Conservation (phyloP, 2,329 filamentous ascomycete genomes). For the Exophiala sp. region DNA sequence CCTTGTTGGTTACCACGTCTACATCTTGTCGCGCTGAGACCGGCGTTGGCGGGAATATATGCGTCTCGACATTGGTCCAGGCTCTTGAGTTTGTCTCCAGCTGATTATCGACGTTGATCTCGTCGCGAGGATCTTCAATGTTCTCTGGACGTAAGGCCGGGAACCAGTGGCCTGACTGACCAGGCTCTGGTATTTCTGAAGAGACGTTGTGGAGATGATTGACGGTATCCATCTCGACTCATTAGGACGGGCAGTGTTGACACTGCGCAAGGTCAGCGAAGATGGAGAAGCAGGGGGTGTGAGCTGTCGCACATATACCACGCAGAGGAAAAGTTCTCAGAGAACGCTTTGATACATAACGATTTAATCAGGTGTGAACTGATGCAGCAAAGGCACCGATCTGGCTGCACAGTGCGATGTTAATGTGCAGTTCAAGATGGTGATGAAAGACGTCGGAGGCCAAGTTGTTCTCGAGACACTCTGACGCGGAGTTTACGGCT, state of each 20-base stretch:
- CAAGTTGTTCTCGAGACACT: slow-evolving; percentile 10
- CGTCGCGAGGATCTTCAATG: slow-evolving; percentile 12
- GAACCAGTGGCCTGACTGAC: slow-evolving; percentile 46
- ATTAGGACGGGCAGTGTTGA: background rate
- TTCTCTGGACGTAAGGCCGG: slow-evolving; percentile 48
- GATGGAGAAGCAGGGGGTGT: slow-evolving; percentile 4
- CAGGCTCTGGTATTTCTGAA: slow-evolving; percentile 6
- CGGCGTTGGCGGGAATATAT: slow-evolving; percentile 12
- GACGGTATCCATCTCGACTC: slow-evolving; percentile 11
- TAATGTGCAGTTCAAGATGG: background rate
- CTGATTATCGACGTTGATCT: background rate
- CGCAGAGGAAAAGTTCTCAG: slow-evolving; percentile 5
- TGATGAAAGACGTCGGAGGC: slow-evolving; percentile 7
- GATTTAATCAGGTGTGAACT: background rate
- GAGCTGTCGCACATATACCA: slow-evolving; percentile 15
- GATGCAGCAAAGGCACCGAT: slow-evolving; percentile 5
- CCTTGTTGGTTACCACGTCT: background rate
- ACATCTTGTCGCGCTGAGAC: background rate
- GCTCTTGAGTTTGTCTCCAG: slow-evolving; percentile 2
- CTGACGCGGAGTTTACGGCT: slow-evolving; percentile 3
- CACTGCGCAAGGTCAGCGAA: slow-evolving; percentile 17
- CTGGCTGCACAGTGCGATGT: background rate
- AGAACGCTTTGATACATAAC: slow-evolving; percentile 19
- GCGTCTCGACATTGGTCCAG: background rate
- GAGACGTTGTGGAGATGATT: slow-evolving; percentile 4